A percentile compares a stretch with the other conserved stretches of the same genome.
phyloP scores from a whole-genome alignment of 2,329 filamentous ascomycete species.

The Simplicillium sp. region DNA sequence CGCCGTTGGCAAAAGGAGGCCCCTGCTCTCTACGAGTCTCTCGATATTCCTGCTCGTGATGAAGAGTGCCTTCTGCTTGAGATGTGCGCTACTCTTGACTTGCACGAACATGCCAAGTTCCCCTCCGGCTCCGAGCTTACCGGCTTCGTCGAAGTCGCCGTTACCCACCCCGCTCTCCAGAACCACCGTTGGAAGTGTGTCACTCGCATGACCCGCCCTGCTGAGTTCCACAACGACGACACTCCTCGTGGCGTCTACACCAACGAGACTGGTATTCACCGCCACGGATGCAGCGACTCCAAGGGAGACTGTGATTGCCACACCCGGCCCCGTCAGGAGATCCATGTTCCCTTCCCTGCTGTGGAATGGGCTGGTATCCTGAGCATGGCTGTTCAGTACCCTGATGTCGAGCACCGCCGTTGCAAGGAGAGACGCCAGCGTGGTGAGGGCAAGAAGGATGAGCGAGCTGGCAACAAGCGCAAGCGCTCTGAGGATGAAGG shows the following conservation, averaged over 20 bases:
- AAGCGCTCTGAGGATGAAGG: constrained; percentile 31
- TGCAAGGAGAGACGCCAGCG: constrained; percentile 26
- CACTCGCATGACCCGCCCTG: constrained; percentile 47
- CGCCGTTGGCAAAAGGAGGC: constrained; percentile 50
- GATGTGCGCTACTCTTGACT: constrained; percentile 51
- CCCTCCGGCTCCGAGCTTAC: constrained; percentile 51
- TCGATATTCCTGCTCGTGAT: constrained; percentile 37
- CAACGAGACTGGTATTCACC: constrained; percentile 43
- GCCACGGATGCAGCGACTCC: constrained; percentile 38
- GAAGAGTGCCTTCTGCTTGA: constrained; percentile 49
- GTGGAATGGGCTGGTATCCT: constrained; percentile 50
- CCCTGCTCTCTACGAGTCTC: constrained; percentile 42
- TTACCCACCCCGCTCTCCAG: constrained; percentile 43
- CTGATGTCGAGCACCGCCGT: constrained; percentile 29
- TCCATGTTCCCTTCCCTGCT: constrained; percentile 48
- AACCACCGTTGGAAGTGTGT: constrained; percentile 52
- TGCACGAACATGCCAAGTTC: constrained; percentile 48
- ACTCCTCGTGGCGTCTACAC: constrained; percentile 33
- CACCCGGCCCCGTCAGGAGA: constrained; percentile 33
- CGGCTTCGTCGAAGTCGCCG: constrained; percentile 48
- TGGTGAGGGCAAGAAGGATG: constrained; percentile 24
- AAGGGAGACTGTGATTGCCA: constrained; percentile 42
- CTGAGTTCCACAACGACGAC: constrained; percentile 40
- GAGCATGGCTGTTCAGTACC: constrained; percentile 45
- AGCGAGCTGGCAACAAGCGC: constrained; percentile 25